Evolutionary conservation across 1,139 yeast species (phyloP), one percentile per base, ranked within the genome.

Genomic region (Hemisphaericaspora xylofermentans): DNA sequence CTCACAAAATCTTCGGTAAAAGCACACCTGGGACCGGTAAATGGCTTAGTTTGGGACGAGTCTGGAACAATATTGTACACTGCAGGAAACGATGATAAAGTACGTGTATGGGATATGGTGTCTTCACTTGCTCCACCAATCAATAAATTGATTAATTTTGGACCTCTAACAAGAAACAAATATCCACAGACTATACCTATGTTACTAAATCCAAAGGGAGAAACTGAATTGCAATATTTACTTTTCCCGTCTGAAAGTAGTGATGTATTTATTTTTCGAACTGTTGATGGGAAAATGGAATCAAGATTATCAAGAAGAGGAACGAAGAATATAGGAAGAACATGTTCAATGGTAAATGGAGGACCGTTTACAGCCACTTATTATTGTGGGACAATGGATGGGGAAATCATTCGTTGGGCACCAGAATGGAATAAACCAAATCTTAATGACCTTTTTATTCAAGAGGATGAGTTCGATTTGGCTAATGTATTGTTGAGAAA

Each of bases 181-280:
- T 66, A 76, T 36, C 68, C 74, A 13, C 82, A 76, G 46, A 64
- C 69, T 10, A 61, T 76, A 0, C 76, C 79, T 4, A 54, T 77
- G 42, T 57, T 71, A 22, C 52, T 78, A 3, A 76, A 71, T 40
- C 74, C 79, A 2, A 50, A 58, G 1, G 45, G 54, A 13, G 83
- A 80, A 60, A 66, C 77, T 16, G 78, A 74, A 43, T 54, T 75
- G 29, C 84, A 80, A 45, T 74, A 79, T 53, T 59, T 87, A 33
- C 65, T 88, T 57, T 80, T 80, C 51, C 88, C 94, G 3, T 76
- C 93, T 0, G 96, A 89, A 54, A 82, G 75, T 45, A 94, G 95
- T 4, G 95, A 88, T 51, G 63, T 89, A 0, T 74, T 83, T 38
- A 72, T 88, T 36, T 84, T 74, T 50, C 69, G 87, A 19, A 69